These are phyloP conservation scores for Lactifluus pinguis DNA, from an alignment of 768 basidiomycete species.

Conservation along the genomic window DNA sequence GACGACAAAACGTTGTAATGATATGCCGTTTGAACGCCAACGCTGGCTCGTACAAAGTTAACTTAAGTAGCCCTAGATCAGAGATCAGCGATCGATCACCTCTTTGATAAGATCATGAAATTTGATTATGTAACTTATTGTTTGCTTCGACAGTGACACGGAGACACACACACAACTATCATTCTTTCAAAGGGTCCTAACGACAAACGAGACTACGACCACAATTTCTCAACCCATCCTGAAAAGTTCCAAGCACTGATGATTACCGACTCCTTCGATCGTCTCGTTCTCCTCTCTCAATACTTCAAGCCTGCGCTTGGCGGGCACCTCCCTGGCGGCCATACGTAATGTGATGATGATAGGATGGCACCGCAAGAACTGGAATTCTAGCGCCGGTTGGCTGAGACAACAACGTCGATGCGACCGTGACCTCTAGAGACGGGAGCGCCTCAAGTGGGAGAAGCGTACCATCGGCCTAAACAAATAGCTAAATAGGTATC, in stretches of 20 bases:
- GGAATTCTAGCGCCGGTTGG: conserved; percentile 7
- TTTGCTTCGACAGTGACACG: no score
- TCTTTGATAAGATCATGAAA: no score
- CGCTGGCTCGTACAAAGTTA: no score
- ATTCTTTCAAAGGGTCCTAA: neutral
- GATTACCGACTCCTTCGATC: neutral
- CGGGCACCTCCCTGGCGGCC: conserved; percentile 11
- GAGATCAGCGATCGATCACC: no score
- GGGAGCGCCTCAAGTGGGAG: neutral
- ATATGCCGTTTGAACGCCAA: neutral
- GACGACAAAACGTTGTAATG: neutral
- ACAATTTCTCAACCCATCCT: neutral
- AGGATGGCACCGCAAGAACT: neutral
- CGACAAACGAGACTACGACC: neutral
- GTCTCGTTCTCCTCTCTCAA: neutral
- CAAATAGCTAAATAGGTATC: neutral
- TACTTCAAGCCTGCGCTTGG: neutral
- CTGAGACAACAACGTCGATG: neutral
- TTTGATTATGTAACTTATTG: no score
- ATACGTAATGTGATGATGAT: conserved; percentile 12
- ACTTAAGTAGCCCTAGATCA: no score
- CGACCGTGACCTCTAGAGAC: conserved; percentile 13
- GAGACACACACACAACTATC: neutral
- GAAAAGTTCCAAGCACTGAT: neutral
- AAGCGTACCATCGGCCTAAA: conserved; percentile 1